phyloP scores from a whole-genome alignment of 1,139 yeast genomes.

The Diutina pseudorugosa region DNA sequence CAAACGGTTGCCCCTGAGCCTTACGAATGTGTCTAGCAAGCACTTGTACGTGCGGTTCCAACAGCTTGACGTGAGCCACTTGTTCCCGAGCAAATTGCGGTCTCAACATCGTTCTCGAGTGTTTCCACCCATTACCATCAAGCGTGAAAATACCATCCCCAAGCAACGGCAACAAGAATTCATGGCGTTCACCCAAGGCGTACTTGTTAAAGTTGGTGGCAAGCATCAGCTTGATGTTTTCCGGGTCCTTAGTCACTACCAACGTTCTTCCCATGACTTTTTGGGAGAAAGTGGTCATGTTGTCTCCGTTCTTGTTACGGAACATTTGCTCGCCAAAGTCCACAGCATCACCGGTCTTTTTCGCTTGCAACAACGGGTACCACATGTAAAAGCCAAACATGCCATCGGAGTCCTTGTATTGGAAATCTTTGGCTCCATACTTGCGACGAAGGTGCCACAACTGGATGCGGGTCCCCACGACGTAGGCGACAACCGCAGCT shows the following conservation, averaged over 20 bases:
- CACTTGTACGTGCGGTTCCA: slow-evolving; percentile 4
- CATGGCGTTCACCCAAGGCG: slow-evolving; percentile 37
- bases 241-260: slow-evolving; percentile 23
- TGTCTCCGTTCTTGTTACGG: neutral
- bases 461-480: neutral
- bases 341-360: neutral
- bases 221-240: slow-evolving; percentile 18
- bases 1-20: neutral
- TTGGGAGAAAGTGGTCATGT: neutral
- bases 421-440: neutral
- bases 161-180: slow-evolving; percentile 27
- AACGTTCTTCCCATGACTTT: slow-evolving; percentile 4
- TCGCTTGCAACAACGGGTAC: neutral
- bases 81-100: slow-evolving; percentile 4
- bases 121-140: slow-evolving; percentile 3
- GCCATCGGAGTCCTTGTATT: neutral
- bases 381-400: neutral
- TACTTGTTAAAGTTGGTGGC: slow-evolving; percentile 19
- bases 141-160: slow-evolving; percentile 47
- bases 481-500: neutral
- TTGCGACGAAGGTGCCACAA: neutral
- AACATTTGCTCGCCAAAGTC: neutral
- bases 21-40: neutral
- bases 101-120: slow-evolving; percentile 2
- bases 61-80: neutral